These are phyloP conservation scores for Coniosporium apollinis DNA, from an alignment of 495 filamentous ascomycete genomes.

Conservation along the genomic window DNA sequence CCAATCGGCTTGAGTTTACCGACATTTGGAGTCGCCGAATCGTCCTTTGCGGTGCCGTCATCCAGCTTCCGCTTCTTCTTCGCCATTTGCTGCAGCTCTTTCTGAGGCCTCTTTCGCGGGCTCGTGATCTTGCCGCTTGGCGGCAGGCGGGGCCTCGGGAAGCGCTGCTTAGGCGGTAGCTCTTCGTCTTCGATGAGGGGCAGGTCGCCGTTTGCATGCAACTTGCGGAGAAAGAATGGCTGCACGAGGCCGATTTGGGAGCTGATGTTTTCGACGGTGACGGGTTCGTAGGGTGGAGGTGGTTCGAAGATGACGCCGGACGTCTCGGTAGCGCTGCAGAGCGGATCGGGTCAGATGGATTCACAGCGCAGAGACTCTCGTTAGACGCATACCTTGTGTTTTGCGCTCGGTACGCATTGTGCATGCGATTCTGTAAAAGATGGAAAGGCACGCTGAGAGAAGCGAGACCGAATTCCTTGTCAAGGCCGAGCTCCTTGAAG, in stretches of 20 bases:
- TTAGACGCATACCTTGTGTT: slow-evolving; percentile 39
- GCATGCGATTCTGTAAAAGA: slow-evolving; percentile 79
- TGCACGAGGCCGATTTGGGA: slow-evolving; percentile 72
- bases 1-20: slow-evolving; percentile 15
- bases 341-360: neutral
- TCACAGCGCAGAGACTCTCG: neutral
- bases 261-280: slow-evolving; percentile 61
- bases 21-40: slow-evolving; percentile 1
- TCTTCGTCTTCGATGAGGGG: slow-evolving; percentile 84
- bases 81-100: slow-evolving; percentile 51
- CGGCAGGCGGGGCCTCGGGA: slow-evolving; percentile 81
- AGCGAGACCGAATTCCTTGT: slow-evolving; percentile 71
- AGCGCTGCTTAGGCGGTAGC: slow-evolving; percentile 74
- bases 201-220: slow-evolving; percentile 65
- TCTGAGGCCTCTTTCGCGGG: slow-evolving; percentile 72
- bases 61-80: slow-evolving; percentile 47
- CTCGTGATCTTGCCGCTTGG: slow-evolving; percentile 89
- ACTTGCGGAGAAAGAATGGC: slow-evolving; percentile 75
- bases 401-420: slow-evolving; percentile 60
- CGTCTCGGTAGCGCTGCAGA: slow-evolving; percentile 30
- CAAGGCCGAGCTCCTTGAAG: slow-evolving; percentile 87
- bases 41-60: slow-evolving; percentile 16
- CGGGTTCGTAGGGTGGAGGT: slow-evolving; percentile 56
- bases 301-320: slow-evolving; percentile 45
- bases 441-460: slow-evolving; percentile 85